phyloP scores from a whole-genome alignment of 371 early-diverging fungal genomes.

The Rhizopus arrhizus region DNA sequence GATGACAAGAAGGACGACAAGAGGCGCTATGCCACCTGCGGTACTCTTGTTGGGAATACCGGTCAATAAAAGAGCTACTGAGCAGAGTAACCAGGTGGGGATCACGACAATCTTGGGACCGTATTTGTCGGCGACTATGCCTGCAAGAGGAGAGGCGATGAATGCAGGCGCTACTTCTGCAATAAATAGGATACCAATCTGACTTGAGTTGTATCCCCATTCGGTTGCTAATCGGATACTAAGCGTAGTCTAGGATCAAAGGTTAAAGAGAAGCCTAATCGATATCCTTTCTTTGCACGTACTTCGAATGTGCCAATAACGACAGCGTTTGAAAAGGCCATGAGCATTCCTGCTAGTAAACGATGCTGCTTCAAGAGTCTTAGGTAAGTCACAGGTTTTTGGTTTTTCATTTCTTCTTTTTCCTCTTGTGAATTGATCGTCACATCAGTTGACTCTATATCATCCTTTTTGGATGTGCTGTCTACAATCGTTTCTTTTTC shows the following conservation, averaged over 20 bases:
- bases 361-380: slow-evolving; percentile 23
- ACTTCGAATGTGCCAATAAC: slow-evolving; percentile 32
- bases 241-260: slow-evolving; percentile 41
- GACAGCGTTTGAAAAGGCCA: slow-evolving; percentile 28
- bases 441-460: too few relatives aligned
- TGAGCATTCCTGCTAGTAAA: slow-evolving; percentile 22
- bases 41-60: slow-evolving; percentile 35
- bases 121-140: slow-evolving; percentile 48
- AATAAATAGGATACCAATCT: slow-evolving; percentile 55
- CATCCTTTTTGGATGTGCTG: too few relatives aligned
- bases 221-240: slow-evolving; percentile 44
- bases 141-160: slow-evolving; percentile 45
- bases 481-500: slow-evolving; percentile 9
- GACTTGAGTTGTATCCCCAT: slow-evolving; percentile 46
- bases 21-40: slow-evolving; percentile 40
- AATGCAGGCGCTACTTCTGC: slow-evolving; percentile 54
- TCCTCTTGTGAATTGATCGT: neutral
- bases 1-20: slow-evolving; percentile 41
- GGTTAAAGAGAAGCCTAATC: neutral
- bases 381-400: slow-evolving; percentile 12
- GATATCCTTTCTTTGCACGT: neutral
- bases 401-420: neutral
- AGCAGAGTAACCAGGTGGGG: slow-evolving; percentile 25
- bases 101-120: slow-evolving; percentile 45
- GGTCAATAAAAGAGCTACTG: slow-evolving; percentile 38